phyloP scores from a whole-genome alignment of 345 rosid species.

The Rhizophora apiculata region DNA sequence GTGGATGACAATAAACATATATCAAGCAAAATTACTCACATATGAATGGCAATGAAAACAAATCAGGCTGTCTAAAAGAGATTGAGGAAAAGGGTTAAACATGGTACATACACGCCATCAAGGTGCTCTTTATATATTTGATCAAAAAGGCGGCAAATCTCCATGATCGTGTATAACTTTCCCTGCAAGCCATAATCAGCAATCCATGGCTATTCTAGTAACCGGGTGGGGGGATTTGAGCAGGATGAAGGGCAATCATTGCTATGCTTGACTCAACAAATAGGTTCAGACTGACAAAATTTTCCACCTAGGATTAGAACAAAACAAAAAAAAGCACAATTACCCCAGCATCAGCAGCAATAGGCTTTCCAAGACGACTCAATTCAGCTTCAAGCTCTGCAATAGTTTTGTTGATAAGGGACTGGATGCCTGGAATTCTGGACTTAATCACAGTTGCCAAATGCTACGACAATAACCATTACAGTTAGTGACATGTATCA shows the following conservation, averaged over 20 bases:
- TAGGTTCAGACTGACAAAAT: slow-evolving; percentile 10
- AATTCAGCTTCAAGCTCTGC: slow-evolving; percentile 82
- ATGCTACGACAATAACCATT: slow-evolving; percentile 56
- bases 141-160: slow-evolving; percentile 95
- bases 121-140: slow-evolving; percentile 93
- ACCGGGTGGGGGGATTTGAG: not conserved
- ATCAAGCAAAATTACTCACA: not conserved
- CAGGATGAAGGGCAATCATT: not conserved
- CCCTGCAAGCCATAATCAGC: slow-evolving; percentile 58
- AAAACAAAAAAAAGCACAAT: slow-evolving; percentile 19
- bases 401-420: slow-evolving; percentile 87
- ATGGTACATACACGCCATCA: slow-evolving; percentile 78
- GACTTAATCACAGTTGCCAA: slow-evolving; percentile 96
- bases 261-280: not conserved
- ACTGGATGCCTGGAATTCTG: slow-evolving; percentile 92
- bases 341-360: slow-evolving; percentile 98
- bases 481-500: slow-evolving; percentile 1
- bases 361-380: slow-evolving; percentile 95
- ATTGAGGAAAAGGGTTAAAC: not conserved
- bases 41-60: not conserved
- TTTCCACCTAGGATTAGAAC: not conserved
- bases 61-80: slow-evolving; percentile 9
- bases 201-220: slow-evolving; percentile 19
- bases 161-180: slow-evolving; percentile 90
- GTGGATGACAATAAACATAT: slow-evolving; percentile 20